These are phyloP conservation scores for Paraconiothyrium sp. DNA, from an alignment of 2,329 filamentous ascomycete species.

Conservation along the genomic window DNA sequence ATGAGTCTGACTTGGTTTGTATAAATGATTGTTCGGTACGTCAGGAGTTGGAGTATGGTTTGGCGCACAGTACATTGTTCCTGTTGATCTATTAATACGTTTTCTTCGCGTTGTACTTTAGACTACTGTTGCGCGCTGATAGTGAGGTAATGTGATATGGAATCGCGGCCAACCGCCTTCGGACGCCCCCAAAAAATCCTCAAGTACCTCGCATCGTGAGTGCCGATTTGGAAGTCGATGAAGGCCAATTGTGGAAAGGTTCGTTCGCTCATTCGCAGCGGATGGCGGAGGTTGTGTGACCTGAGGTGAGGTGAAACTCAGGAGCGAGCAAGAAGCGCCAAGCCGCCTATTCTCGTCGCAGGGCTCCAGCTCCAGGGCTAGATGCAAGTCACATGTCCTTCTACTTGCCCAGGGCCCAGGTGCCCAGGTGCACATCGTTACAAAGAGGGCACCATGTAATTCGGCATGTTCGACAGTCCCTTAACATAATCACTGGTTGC, in stretches of 20 bases:
- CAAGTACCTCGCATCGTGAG: neutral
- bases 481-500: neutral
- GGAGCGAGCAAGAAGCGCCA: neutral
- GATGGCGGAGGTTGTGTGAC: conserved; percentile 25
- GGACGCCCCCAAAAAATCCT: neutral
- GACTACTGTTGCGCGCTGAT: conserved; percentile 26
- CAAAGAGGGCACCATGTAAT: neutral
- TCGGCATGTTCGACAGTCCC: neutral
- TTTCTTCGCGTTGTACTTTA: conserved; percentile 36
- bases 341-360: neutral
- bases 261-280: conserved; percentile 29
- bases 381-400: neutral
- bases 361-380: neutral
- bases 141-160: conserved; percentile 34
- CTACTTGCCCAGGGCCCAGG: neutral
- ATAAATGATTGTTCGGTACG: conserved; percentile 10
- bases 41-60: conserved; percentile 23
- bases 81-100: conserved; percentile 29
- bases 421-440: neutral
- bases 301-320: conserved; percentile 24
- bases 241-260: conserved; percentile 18
- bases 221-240: conserved; percentile 18
- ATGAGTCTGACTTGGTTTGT: conserved; percentile 6
- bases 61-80: conserved; percentile 20
- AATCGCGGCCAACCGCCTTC: conserved; percentile 5